Base-by-base conservation (phyloP, 208 protist species). In the Endotrypanum monterogeii region DNA sequence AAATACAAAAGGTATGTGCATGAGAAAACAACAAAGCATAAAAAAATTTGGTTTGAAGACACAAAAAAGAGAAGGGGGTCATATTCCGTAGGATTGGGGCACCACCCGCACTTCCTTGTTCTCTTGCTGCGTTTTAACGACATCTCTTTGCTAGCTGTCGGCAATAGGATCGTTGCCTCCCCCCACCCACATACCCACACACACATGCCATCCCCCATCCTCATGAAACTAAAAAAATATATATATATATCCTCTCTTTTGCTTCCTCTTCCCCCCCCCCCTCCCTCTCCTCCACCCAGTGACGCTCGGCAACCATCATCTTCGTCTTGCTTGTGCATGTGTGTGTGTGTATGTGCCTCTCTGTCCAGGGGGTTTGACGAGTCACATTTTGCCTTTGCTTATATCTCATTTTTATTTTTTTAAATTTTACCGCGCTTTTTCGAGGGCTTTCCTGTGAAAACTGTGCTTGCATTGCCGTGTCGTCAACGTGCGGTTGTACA, bases 341-440 rank as follows among this genome's bases (percentile, higher is more conserved):
- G 23, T n/a, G n/a, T n/a, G n/a, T n/a, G n/a, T n/a, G 16, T 57
- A 5, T 3, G 23, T 57, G 23, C 25, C 25, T 57, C 54, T 57
- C 54, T 5, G 23, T 23, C 1, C n/a, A n/a, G n/a, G 54, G 16
- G 11, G 16, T 57, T 5, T 57, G 16, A 57, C 54, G 16, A 20
- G 7, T 28, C 16, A 20, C 25, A 18, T 41, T 5, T 12, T 32
- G 39, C 51, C 32, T 63, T 62, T 44, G 14, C 6, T 70, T 41
- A 20, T 56, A 70, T 60, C 54, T 67, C 65, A 46, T 52, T 20
- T 41, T 71, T 39, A 23, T 57, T 57, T 57, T 4, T 23, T 57
- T 57, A 25, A 4, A 25, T 23, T 57, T 57, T 23, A 25, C 9
- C 2, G 2, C 48, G 5, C 54, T 14, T 28, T 28, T 28, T 23